Base-by-base conservation (phyloP, 2,329 filamentous ascomycete genomes). In the Paradendryphiella salina region DNA sequence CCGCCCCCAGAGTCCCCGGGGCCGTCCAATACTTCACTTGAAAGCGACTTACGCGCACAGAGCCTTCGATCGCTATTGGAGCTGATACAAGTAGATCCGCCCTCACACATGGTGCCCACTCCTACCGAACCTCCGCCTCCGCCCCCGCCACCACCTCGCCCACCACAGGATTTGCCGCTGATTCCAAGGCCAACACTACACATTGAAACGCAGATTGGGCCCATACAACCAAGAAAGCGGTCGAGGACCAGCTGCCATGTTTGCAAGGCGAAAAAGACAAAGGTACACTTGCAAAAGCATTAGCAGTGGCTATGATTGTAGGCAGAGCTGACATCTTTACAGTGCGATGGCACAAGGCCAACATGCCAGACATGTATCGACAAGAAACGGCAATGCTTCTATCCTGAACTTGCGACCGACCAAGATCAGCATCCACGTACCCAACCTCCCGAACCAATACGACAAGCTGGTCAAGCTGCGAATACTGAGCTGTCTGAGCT, bases 241-340 rank as follows among this genome's bases (percentile, higher is more conserved):
- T 59, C 67, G 5, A 59, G 69, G 33, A 69, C 66, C 26, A 71
- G 68, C 39, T 73, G 70, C 43, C 66, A 73, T 50, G 49, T 68
- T 3, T 73, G 70, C 54, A 72, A 72, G 52, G 50, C 59, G 4
- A 73, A 72, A 56, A 72, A 71, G 54, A 72, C 69, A 5, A 72
- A 69, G 60, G 70, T 70, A 59, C 8, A 61, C 9, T 9, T n/a
- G 17, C 50, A n/a, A 28, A 21, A 34, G n/a, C 5, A 28, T 14
- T 15, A 17, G 17, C 14, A 39, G 28, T 36, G 33, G 14, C 33
- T 26, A 26, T 13, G 3, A 14, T 6, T 6, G 2, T 23, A 15
- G 21, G 15, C 17, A 14, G n/a, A 23, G 31, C 53, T 65, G 48
- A 67, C 42, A n/a, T 13, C 2, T 33, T 4, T 28, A 4, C 37